These are phyloP conservation scores for Fistulina hepatica DNA, from an alignment of 1,284 basidiomycete genomes.

Conservation along the genomic window DNA sequence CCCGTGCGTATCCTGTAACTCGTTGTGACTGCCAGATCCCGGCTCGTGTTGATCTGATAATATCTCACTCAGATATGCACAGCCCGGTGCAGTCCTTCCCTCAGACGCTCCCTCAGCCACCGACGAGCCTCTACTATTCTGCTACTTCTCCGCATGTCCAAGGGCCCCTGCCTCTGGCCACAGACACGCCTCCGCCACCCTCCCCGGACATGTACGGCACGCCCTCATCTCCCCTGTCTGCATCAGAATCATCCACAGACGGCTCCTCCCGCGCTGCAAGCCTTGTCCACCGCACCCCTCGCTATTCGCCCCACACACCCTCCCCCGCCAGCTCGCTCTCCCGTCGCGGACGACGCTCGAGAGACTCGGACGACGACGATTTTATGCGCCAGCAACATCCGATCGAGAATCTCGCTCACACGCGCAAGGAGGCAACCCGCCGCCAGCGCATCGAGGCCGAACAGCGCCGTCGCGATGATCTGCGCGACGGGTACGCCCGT, in stretches of 20 bases:
- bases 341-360: conserved; percentile 52
- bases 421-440: conserved; percentile 74
- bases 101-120: no score
- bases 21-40: no score
- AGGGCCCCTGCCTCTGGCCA: conserved; percentile 36
- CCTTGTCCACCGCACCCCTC: conserved; percentile 57
- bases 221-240: conserved; percentile 70
- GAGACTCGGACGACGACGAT: conserved; percentile 72
- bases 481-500: conserved; percentile 78
- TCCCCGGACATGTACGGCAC: conserved; percentile 72
- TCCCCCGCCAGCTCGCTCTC: conserved; percentile 65
- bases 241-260: conserved; percentile 75
- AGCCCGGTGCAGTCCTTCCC: no score
- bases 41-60: no score
- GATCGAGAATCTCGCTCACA: conserved; percentile 58
- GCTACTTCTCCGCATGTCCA: conserved; percentile 40
- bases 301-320: conserved; percentile 68
- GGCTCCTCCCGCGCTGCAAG: conserved; percentile 62
- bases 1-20: no score
- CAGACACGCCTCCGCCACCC: conserved; percentile 61
- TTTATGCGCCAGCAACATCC: conserved; percentile 49
- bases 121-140: no score
- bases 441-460: conserved; percentile 78
- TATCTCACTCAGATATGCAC: no score
- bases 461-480: conserved; percentile 75